phyloP scores from a whole-genome alignment of 2,329 filamentous ascomycete species.

The Colletotrichum tamarilloi region DNA sequence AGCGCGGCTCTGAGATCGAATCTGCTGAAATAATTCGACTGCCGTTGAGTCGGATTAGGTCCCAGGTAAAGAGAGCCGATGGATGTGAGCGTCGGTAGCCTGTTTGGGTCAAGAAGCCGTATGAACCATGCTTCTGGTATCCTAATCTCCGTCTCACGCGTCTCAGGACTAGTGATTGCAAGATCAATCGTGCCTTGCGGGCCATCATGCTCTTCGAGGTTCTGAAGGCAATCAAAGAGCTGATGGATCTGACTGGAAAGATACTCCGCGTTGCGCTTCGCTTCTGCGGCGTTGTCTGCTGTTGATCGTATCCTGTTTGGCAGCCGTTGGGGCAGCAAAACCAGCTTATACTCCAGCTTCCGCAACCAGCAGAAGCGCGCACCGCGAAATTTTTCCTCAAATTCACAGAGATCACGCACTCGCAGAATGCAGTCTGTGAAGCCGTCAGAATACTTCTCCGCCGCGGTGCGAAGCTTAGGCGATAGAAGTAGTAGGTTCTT shows the following conservation, averaged over 20 bases:
- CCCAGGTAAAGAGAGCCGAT: not conserved
- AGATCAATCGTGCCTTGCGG: not conserved
- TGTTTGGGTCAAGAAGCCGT: not conserved
- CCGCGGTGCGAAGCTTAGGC: not conserved
- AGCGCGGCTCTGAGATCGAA: not conserved
- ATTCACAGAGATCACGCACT: not conserved
- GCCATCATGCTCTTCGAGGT: not conserved
- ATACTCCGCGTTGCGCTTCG: not conserved
- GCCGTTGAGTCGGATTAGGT: not conserved
- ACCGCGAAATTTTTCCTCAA: not conserved
- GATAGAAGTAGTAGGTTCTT: not conserved
- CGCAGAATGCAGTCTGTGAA: not conserved
- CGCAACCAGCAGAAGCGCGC: not conserved
- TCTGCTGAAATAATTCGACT: not conserved
- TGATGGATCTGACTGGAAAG: not conserved
- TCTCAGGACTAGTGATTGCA: not conserved
- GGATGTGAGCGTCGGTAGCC: not conserved
- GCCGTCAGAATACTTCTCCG: conserved; percentile 1
- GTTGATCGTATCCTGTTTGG: not conserved
- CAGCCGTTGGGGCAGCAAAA: not conserved
- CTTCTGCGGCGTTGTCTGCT: not conserved
- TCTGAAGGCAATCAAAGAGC: not conserved
- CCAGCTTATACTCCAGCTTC: not conserved
- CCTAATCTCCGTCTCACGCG: not conserved
- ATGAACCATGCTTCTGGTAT: not conserved